Evolutionary conservation across 352 stramenopile genomes (phyloP).

Genomic region (Globisporangium camurandrum): DNA sequence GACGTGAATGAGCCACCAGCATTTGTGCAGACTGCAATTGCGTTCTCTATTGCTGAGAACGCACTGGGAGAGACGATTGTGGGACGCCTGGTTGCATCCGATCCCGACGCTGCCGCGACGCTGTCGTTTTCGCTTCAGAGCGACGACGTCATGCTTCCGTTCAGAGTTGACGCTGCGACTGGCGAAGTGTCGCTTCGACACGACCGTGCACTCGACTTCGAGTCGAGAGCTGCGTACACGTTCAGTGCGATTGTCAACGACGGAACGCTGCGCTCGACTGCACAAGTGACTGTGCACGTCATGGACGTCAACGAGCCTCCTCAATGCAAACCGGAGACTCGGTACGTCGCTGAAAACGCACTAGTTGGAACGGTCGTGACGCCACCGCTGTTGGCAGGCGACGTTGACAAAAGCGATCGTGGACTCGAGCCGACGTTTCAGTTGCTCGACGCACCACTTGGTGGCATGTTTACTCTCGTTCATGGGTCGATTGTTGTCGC

Average conservation of each 20-base stretch:
- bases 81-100: neutral
- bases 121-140: neutral
- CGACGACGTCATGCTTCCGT: neutral
- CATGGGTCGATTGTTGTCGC: constrained; percentile 1
- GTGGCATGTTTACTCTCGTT: neutral
- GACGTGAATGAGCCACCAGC: constrained; percentile 4
- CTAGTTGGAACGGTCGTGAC: constrained; percentile 1
- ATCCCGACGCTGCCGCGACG: neutral
- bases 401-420: neutral
- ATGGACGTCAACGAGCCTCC: constrained; percentile 8
- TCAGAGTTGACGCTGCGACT: constrained; percentile 4
- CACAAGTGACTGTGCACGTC: constrained; percentile 1
- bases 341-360: constrained; percentile 3
- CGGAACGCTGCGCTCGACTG: neutral
- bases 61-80: neutral
- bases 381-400: neutral
- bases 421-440: constrained; percentile 2
- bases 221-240: neutral
- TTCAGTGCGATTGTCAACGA: constrained; percentile 4
- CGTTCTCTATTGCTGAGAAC: constrained; percentile 4
- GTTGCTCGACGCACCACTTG: neutral
- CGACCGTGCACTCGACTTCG: neutral
- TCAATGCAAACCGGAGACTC: neutral
- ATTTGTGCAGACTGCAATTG: constrained; percentile 1
- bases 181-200: neutral